A percentile compares a stretch with the other conserved stretches of the same genome.
These are phyloP conservation scores for Leishmania amazonensis DNA, from an alignment of 208 protist genomes.

Conservation along the genomic window DNA sequence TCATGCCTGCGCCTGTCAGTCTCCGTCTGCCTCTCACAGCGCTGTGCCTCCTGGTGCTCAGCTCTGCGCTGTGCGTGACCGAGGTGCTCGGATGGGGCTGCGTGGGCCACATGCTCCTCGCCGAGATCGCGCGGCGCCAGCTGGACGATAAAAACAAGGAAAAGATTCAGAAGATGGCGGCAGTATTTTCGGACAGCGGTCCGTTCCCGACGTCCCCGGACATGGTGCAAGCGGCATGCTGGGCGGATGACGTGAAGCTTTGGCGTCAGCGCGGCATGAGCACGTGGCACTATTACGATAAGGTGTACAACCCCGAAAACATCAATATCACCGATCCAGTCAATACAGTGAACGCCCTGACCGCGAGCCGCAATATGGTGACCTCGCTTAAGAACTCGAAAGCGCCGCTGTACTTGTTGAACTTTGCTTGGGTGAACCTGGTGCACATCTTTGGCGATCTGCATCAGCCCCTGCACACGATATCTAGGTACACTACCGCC, in stretches of 20 bases:
- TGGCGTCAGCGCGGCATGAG: conserved; percentile 65
- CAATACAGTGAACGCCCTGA: conserved; percentile 23
- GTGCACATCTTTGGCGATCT: conserved; percentile 87
- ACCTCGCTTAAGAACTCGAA: conserved; percentile 7
- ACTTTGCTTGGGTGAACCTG: conserved; percentile 76
- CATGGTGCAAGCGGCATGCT: conserved; percentile 79
- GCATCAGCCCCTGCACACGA: conserved; percentile 85
- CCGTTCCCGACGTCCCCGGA: conserved; percentile 62
- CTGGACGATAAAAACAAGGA: conserved; percentile 34
- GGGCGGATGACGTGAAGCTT: conserved; percentile 79
- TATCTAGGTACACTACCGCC: conserved; percentile 35
- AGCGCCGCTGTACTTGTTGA: conserved; percentile 46
- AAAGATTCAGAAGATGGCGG: conserved; percentile 37
- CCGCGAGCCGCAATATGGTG: conserved; percentile 24
- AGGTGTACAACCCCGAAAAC: conserved; percentile 62
- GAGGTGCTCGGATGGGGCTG: conserved; percentile 69
- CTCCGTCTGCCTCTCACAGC: background rate
- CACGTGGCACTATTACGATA: conserved; percentile 80
- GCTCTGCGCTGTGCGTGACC: conserved; percentile 13
- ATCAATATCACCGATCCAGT: conserved; percentile 32
- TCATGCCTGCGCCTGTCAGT: background rate
- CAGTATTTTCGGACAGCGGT: conserved; percentile 46
- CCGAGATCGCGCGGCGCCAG: conserved; percentile 72
- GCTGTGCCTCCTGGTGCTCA: conserved; percentile 7
- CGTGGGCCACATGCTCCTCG: conserved; percentile 85